Conservation (phyloP, 2,329 filamentous ascomycete species). For the Drechslerella stenobrocha region DNA sequence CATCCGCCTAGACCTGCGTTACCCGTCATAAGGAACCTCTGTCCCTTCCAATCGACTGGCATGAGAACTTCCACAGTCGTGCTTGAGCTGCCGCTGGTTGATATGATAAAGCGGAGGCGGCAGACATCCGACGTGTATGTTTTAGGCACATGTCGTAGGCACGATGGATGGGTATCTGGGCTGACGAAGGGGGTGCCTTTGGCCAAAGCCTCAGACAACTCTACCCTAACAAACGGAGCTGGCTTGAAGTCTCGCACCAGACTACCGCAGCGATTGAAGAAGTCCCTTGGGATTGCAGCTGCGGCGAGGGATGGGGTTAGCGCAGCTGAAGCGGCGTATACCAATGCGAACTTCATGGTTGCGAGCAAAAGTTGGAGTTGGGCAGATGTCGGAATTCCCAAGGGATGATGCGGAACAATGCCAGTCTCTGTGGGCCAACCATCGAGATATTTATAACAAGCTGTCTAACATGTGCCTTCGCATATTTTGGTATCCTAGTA, state of each 20-base stretch:
- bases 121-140: background rate
- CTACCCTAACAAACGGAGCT: background rate
- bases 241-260: background rate
- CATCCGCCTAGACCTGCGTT: conserved; percentile 24
- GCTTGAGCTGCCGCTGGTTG: conserved; percentile 5
- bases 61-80: conserved; percentile 13
- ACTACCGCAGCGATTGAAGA: background rate
- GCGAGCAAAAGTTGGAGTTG: no score
- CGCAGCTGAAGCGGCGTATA: background rate
- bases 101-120: background rate
- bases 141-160: background rate
- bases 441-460: no score
- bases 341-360: background rate
- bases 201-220: background rate
- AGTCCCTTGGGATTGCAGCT: background rate
- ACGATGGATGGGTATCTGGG: background rate
- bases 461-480: no score
- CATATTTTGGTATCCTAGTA: no score
- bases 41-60: conserved; percentile 9
- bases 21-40: conserved; percentile 14
- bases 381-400: no score
- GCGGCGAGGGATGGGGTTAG: background rate
- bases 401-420: no score
- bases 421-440: no score
- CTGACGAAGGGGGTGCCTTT: background rate